Base-by-base conservation (phyloP, 495 filamentous ascomycete species). In the Mytilinidion resinicola region DNA sequence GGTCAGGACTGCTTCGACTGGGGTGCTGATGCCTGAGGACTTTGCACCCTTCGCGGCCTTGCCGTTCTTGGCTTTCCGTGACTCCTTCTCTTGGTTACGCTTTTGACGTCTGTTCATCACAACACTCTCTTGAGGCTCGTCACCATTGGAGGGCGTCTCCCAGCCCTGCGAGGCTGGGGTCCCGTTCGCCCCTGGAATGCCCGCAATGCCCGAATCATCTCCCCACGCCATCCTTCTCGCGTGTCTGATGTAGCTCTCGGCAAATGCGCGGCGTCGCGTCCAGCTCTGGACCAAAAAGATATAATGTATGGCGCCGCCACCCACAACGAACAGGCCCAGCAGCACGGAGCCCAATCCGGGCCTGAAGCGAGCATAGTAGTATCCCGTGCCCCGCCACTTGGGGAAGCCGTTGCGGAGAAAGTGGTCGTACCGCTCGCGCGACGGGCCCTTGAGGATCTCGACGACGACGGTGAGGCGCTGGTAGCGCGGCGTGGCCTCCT, bases 331-430 rank as follows among this genome's bases (percentile, higher is more conserved):
- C n/a, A 95, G 75, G 38, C 92, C 90, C 10, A 84, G 51, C 51
- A 97, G 71, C 47, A 96, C 93, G 9, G 85, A 85, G 17, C 88
- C 90, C 9, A 96, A 75, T 10, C 93, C 93, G 0, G 93, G 93
- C 30, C 93, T 82, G 79, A 90, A 96, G 7, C 93, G 86, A 54
- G 79, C 85, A 75, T 97, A 99, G 78, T 96, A 97, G 78, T 97
- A 99, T 53, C 91, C 95, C 15, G 93, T 96, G 36, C 95, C 93
- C 71, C 88, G 89, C 93, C 95, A 98, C 49, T 81, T 84, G 10
- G 93, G 93, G 73, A 99, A 99, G 19, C 93, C 93, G 73, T 96
- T 89, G 66, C 77, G 79, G 53, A 99, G 76, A 76, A 99, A 99
- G 71, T 96, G 84, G 71, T 99, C 91, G 71, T 99, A 99, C 52